Evolutionary conservation across 352 stramenopile species (phyloP).

Genomic region (Achlya hypogyna): DNA sequence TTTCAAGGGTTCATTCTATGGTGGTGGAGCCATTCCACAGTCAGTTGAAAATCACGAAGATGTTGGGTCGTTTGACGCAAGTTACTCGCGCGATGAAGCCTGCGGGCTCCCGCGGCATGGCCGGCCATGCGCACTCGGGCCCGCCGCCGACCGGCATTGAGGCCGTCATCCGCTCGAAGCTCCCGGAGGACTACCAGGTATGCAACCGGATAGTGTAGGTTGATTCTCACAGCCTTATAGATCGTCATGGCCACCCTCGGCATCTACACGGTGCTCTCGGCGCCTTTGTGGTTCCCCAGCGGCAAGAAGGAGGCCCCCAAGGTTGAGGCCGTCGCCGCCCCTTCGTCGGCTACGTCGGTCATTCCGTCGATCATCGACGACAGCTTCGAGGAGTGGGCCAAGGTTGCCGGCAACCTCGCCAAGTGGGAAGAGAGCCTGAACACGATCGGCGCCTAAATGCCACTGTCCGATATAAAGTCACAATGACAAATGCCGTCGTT

Average conservation of each 20-base stretch:
- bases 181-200: slow-evolving; percentile 83
- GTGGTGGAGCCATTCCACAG: slow-evolving; percentile 18
- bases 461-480: slow-evolving; percentile 11
- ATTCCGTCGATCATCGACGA: slow-evolving; percentile 80
- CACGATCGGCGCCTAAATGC: slow-evolving; percentile 68
- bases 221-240: slow-evolving; percentile 25
- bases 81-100: slow-evolving; percentile 20
- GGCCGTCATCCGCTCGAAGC: slow-evolving; percentile 74
- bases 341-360: slow-evolving; percentile 31
- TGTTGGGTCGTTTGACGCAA: slow-evolving; percentile 19
- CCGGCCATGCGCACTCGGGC: slow-evolving; percentile 45
- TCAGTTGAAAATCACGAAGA: slow-evolving; percentile 20
- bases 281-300: slow-evolving; percentile 37
- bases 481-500: slow-evolving; percentile 3
- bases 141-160: slow-evolving; percentile 60
- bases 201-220: not conserved
- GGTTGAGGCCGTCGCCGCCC: slow-evolving; percentile 46
- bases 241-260: slow-evolving; percentile 78
- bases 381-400: slow-evolving; percentile 80
- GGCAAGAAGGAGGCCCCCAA: slow-evolving; percentile 41
- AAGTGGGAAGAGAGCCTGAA: slow-evolving; percentile 85
- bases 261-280: slow-evolving; percentile 55
- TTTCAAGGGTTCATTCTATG: slow-evolving; percentile 6
- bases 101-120: slow-evolving; percentile 46
- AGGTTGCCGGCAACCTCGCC: slow-evolving; percentile 73